Base-by-base conservation (phyloP, 208 protist genomes). In the Trypanosoma cruzi region DNA sequence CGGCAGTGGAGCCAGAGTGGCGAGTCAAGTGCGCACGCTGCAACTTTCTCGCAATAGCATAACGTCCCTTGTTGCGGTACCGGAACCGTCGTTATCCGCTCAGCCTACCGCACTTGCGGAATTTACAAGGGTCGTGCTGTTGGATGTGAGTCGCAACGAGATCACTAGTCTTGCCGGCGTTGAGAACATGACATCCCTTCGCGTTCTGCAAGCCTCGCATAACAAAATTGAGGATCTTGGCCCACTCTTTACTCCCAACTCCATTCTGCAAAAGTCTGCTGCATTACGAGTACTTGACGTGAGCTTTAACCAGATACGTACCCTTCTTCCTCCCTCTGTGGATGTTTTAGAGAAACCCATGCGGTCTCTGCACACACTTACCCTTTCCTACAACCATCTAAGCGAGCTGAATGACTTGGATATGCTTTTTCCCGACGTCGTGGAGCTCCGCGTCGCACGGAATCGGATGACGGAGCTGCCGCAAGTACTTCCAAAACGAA, bases 261-360 rank as follows among this genome's bases (percentile, higher is more conserved):
- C 60, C 53, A 74, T 11, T 70, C 71, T 36, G 16, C 48, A 52
- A 46, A 26, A n/a, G 20, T 26, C 4, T 22, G 34, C 26, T 0
- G 46, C 75, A 26, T 61, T 93, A 7, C 80, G 86, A 26, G 77
- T 90, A 56, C 78, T 93, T 1, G 88, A 93, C 54, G 84, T 90
- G 11, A 84, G 77, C 56, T 74, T 77, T 1, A 93, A 93, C 73
- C 26, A 11, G 3, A 70, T 93, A 32, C 64, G 68, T 14, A 48
- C 64, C 49, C 50, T 89, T 16, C 54, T 84, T 16, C 67, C 82
- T 11, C 24, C 24, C 10, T 68, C 73, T 11, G 77, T 79, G 26
- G 60, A 64, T 28, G 62, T 26, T 58, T 40, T 16, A 28, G 53
- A n/a, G 28, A 60, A 54, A 50, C 57, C 68, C 29, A 13, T 69